These are phyloP conservation scores for Coemansia sp. DNA, from an alignment of 192 early-diverging fungal genomes.

Conservation along the genomic window DNA sequence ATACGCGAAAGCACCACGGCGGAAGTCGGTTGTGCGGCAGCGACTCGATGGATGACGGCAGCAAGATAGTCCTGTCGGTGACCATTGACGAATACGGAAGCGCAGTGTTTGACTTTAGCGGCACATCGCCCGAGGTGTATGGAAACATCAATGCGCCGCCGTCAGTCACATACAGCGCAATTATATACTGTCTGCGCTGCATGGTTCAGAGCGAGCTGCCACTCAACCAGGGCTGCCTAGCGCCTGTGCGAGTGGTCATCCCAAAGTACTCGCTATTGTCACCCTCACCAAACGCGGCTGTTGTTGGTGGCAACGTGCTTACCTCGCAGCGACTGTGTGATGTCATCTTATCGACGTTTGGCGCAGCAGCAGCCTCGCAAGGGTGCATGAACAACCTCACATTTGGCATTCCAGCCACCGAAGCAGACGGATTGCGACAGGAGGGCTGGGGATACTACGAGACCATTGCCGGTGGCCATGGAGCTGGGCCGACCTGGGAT, in stretches of 20 bases:
- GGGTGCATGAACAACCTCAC: slow-evolving; percentile 97
- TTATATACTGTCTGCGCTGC: slow-evolving; percentile 95
- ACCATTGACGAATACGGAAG: slow-evolving; percentile 76
- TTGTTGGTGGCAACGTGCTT: slow-evolving; percentile 97
- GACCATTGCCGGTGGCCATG: slow-evolving; percentile 86
- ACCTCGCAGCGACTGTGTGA: slow-evolving; percentile 93
- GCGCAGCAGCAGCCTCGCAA: slow-evolving; percentile 89
- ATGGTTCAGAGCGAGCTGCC: slow-evolving; percentile 92
- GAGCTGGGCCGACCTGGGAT: slow-evolving; percentile 89
- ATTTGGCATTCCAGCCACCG: slow-evolving; percentile 69
- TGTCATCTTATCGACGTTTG: slow-evolving; percentile 88
- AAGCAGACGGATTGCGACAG: slow-evolving; percentile 29
- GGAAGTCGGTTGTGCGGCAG: slow-evolving; percentile 36
- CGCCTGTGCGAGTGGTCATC: slow-evolving; percentile 79
- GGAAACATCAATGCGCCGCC: slow-evolving; percentile 64
- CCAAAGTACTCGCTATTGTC: slow-evolving; percentile 77
- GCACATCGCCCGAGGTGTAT: slow-evolving; percentile 87
- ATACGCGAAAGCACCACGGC: slow-evolving; percentile 37
- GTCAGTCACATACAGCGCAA: slow-evolving; percentile 84
- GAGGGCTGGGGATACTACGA: slow-evolving; percentile 97
- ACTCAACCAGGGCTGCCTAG: slow-evolving; percentile 94
- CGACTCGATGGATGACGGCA: slow-evolving; percentile 96
- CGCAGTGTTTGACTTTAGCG: slow-evolving; percentile 92
- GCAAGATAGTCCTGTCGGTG: slow-evolving; percentile 73
- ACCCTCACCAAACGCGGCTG: slow-evolving; percentile 84